Percentiles rank a stretch among this genome's conserved stretches.
These are phyloP conservation scores for Diospyros kaki DNA, from an alignment of 148 eudicot genomes.

Conservation along the genomic window DNA sequence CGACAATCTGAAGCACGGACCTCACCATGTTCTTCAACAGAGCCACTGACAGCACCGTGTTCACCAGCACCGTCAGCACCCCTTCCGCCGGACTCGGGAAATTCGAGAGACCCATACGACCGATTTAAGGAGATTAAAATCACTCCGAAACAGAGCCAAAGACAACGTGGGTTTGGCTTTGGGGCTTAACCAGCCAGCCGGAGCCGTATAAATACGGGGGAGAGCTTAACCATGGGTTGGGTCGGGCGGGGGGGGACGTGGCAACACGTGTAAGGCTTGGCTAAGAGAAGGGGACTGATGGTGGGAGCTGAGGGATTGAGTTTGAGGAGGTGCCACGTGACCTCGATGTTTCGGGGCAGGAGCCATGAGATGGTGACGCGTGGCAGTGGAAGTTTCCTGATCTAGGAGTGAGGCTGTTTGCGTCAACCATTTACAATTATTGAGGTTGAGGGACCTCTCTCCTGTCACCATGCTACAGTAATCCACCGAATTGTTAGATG, in stretches of 20 bases:
- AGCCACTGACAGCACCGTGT: constrained; percentile 48
- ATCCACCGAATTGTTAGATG: too few relatives aligned
- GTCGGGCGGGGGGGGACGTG: constrained; percentile 7
- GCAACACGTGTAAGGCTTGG: constrained; percentile 23
- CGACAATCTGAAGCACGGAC: constrained; percentile 33
- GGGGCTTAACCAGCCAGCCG: not conserved
- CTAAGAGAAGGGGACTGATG: not conserved
- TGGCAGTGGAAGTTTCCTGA: not conserved
- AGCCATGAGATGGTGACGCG: not conserved
- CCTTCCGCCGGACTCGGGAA: constrained; percentile 59
- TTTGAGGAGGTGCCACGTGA: not conserved
- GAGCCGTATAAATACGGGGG: constrained; percentile 1
- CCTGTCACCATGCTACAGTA: too few relatives aligned
- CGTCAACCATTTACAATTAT: too few relatives aligned
- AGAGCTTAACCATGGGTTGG: not conserved
- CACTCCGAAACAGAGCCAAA: too few relatives aligned
- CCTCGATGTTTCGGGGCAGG: not conserved
- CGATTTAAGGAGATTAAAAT: too few relatives aligned
- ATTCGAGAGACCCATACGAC: constrained; percentile 53
- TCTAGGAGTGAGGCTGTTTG: too few relatives aligned
- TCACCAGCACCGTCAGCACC: constrained; percentile 51
- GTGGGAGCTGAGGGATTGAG: not conserved
- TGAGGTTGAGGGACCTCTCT: too few relatives aligned
- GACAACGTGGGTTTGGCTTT: too few relatives aligned
- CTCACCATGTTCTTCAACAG: constrained; percentile 46